Evolutionary conservation across 2,329 filamentous ascomycete species (phyloP), one percentile per base, ranked within the genome.

Genomic region (Trichoderma cornu-damae): DNA sequence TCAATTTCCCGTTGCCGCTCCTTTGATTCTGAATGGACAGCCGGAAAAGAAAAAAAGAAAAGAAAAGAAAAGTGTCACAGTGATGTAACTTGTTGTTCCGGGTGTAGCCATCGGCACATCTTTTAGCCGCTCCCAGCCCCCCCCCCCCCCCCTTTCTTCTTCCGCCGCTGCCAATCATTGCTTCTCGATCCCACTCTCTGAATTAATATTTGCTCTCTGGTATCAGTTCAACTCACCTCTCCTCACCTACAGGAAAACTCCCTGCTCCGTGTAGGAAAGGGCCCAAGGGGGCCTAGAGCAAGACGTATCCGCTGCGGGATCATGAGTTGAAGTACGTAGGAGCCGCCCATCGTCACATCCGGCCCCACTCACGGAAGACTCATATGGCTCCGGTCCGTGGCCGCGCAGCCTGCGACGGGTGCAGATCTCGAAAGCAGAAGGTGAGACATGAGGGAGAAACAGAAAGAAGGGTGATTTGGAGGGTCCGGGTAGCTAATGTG

Each of bases 381-480:
- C 51, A 38, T 28, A 55, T 55, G 51, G 51, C 51, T 55, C 51
- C 51, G 51, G 51, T 55, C 51, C 51, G 51, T 55, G 51, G 51
- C 51, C 51, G 51, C 51, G 51, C 51, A 55, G 51, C 51, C 51
- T 55, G 51, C 51, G 51, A 55, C 18, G 51, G 51, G n/a, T 55
- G 51, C 12, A 55, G 51, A 47, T 55, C 51, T 55, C 42, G 51
- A 26, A 55, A 55, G 51, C 51, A 55, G 32, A 55, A 55, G 51
- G 51, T 55, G 42, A 55, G 51, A 38, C 14, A 34, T 6, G 2
- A 12, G 8, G 48, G 18, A 9, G n/a, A 2, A 20, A 2, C 3
- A 24, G 2, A 11, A 26, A 2, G 5, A 6, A 6, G 28, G 2
- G 3, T 20, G 2, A 12, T 12, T 18, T 30, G n/a, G 34, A 3